A percentile compares a stretch with the other conserved stretches of the same genome.
phyloP scores from a whole-genome alignment of 2,329 filamentous ascomycete species.

The Magnaporthiopsis poae region DNA sequence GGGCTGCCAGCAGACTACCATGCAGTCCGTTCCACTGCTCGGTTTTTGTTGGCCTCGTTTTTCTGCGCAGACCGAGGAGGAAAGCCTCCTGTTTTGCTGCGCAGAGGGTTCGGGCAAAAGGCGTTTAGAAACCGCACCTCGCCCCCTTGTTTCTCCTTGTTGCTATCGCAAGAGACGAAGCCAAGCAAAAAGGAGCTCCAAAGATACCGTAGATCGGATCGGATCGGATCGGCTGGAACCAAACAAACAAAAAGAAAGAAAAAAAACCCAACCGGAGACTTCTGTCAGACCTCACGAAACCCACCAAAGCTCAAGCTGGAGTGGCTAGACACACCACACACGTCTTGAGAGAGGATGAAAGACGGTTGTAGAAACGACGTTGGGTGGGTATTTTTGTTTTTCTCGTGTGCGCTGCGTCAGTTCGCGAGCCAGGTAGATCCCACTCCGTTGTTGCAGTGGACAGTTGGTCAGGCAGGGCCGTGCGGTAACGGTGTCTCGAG shows the following conservation, averaged over 20 bases:
- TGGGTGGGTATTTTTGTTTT: constrained; percentile 7
- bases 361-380: not conserved
- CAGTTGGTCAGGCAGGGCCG: constrained; percentile 15
- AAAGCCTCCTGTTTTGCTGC: not conserved
- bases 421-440: not conserved
- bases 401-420: too few species aligned
- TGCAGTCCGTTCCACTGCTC: constrained; percentile 20
- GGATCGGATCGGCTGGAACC: constrained; percentile 6
- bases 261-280: not conserved
- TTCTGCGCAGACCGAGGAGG: constrained; percentile 11
- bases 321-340: not conserved
- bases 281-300: not conserved
- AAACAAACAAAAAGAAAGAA: constrained; percentile 8
- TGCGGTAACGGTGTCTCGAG: constrained; percentile 14
- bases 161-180: not conserved
- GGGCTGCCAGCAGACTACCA: constrained; percentile 16
- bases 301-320: not conserved
- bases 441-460: not conserved
- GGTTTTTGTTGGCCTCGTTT: constrained; percentile 7
- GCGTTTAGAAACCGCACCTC: not conserved
- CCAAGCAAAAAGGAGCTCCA: not conserved
- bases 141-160: constrained; percentile 7
- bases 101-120: constrained; percentile 12
- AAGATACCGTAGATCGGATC: not conserved
- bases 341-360: not conserved